Evolutionary conservation across 345 rosid genomes (phyloP).

Genomic region (Hirschfeldia incana): DNA sequence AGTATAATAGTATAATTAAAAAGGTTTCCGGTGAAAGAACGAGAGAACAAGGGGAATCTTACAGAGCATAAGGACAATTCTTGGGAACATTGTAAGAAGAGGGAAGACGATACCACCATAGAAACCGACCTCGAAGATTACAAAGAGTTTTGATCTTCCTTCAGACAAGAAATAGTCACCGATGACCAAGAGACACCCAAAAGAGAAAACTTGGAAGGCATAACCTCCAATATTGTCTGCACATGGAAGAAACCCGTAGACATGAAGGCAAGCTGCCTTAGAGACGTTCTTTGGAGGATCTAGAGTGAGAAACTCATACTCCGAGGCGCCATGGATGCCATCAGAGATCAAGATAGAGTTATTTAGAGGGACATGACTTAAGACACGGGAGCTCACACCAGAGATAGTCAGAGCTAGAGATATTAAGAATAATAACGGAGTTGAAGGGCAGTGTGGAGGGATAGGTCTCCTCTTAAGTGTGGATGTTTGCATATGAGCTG

Average conservation of each 20-base stretch:
- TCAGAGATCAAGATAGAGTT: constrained; percentile 32
- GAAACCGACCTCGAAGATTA: constrained; percentile 37
- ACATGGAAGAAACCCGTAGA: constrained; percentile 44
- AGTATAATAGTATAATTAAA: neutral
- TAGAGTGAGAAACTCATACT: constrained; percentile 27
- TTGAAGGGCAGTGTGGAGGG: neutral
- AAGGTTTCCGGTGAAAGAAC: neutral
- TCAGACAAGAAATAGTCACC: constrained; percentile 42
- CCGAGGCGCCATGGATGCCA: constrained; percentile 20
- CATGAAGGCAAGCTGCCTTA: constrained; percentile 35
- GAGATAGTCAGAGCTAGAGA: constrained; percentile 10
- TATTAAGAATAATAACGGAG: neutral
- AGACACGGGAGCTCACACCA: constrained; percentile 36
- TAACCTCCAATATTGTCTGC: constrained; percentile 41
- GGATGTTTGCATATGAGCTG: constrained; percentile 31
- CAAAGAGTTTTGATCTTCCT: constrained; percentile 40
- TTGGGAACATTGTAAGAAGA: constrained; percentile 42
- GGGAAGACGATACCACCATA: constrained; percentile 42
- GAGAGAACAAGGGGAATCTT: constrained; percentile 11
- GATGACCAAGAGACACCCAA: constrained; percentile 37
- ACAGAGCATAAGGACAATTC: constrained; percentile 36
- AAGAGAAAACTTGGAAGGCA: constrained; percentile 37
- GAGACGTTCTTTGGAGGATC: constrained; percentile 25
- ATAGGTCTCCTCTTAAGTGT: constrained; percentile 14
- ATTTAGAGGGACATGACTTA: constrained; percentile 19